Evolutionary conservation across 768 basidiomycete genomes (phyloP).

Genomic region (Hypholoma sublateritium): DNA sequence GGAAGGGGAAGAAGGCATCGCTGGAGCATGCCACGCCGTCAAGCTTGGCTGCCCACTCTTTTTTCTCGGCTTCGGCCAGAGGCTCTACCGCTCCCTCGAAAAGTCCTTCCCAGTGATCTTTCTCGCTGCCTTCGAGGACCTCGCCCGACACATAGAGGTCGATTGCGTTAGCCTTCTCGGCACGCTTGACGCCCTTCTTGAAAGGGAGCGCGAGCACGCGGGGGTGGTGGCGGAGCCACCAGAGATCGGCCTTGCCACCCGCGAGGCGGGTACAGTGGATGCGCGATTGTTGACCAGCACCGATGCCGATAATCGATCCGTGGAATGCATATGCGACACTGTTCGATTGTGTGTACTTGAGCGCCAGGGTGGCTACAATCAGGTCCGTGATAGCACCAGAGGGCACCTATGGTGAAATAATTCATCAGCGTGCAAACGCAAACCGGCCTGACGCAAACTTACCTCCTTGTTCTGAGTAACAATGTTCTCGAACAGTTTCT

Average conservation of each 20-base stretch:
- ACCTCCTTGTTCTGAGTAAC: constrained; percentile 90
- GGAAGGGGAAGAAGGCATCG: constrained; percentile 99
- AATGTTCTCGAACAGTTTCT: constrained; percentile 78
- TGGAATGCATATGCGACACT: constrained; percentile 93
- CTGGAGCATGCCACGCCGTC: constrained; percentile 91
- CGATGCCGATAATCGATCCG: constrained; percentile 92
- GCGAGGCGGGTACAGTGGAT: constrained; percentile 99
- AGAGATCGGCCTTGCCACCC: constrained; percentile 96
- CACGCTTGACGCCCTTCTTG: constrained; percentile 96
- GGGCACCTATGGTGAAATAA: constrained; percentile 59
- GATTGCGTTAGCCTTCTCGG: constrained; percentile 98
- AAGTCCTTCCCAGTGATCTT: constrained; percentile 84
- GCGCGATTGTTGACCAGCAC: constrained; percentile 97
- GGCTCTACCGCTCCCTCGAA: constrained; percentile 74
- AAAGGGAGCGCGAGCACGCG: constrained; percentile 91
- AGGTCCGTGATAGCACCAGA: constrained; percentile 80
- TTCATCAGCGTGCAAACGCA: background rate
- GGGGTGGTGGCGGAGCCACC: constrained; percentile 99
- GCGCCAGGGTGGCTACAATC: constrained; percentile 92
- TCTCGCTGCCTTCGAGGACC: constrained; percentile 84
- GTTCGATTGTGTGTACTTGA: constrained; percentile 99
- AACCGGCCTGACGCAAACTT: constrained; percentile 17
- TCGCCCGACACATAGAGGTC: constrained; percentile 95
- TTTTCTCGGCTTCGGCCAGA: constrained; percentile 69
- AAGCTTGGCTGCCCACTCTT: constrained; percentile 70